Percentiles rank a stretch among this genome's conserved stretches.
Evolutionary conservation across 2,329 filamentous ascomycete genomes (phyloP).

Genomic region (Leptographium galeiforme): DNA sequence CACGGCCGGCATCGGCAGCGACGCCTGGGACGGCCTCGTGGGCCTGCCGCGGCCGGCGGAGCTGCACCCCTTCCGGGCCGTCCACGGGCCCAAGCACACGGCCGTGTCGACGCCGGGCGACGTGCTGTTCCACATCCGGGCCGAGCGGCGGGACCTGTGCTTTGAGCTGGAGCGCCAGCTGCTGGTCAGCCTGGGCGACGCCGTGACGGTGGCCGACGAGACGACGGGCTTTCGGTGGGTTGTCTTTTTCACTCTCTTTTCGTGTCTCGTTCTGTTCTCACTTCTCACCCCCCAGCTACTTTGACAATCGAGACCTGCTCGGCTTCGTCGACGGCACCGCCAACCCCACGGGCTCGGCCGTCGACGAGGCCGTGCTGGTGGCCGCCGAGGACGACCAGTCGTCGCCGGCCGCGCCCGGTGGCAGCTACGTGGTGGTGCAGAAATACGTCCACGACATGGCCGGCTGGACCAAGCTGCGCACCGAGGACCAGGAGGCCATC

Average conservation of each 20-base stretch:
- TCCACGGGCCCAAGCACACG: slow-evolving; percentile 34
- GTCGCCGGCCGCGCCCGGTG: slow-evolving; percentile 26
- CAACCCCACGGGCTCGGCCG: slow-evolving; percentile 35
- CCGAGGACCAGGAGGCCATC: slow-evolving; percentile 39
- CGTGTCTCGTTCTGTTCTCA: no score
- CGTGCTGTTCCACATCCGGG: slow-evolving; percentile 43
- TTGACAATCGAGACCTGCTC: slow-evolving; percentile 43
- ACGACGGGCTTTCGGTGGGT: slow-evolving; percentile 37
- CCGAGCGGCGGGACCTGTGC: slow-evolving; percentile 40
- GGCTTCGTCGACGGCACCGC: slow-evolving; percentile 49
- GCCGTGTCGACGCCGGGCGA: slow-evolving; percentile 43
- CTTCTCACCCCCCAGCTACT: slow-evolving; percentile 23
- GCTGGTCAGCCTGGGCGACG: slow-evolving; percentile 30
- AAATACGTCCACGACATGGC: slow-evolving; percentile 42
- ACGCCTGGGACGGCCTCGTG: slow-evolving; percentile 34
- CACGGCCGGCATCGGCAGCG: slow-evolving; percentile 40
- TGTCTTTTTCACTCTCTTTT: neutral
- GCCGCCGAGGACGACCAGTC: slow-evolving; percentile 15
- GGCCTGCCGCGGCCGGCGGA: slow-evolving; percentile 31
- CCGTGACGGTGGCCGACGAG: slow-evolving; percentile 35
- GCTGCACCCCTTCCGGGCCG: slow-evolving; percentile 33
- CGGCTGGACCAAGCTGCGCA: slow-evolving; percentile 29
- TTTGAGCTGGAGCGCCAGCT: slow-evolving; percentile 47
- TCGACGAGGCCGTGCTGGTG: slow-evolving; percentile 29
- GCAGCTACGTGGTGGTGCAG: slow-evolving; percentile 46